phyloP scores from a whole-genome alignment of 2,329 filamentous ascomycete genomes.

The Exserohilum turcica region DNA sequence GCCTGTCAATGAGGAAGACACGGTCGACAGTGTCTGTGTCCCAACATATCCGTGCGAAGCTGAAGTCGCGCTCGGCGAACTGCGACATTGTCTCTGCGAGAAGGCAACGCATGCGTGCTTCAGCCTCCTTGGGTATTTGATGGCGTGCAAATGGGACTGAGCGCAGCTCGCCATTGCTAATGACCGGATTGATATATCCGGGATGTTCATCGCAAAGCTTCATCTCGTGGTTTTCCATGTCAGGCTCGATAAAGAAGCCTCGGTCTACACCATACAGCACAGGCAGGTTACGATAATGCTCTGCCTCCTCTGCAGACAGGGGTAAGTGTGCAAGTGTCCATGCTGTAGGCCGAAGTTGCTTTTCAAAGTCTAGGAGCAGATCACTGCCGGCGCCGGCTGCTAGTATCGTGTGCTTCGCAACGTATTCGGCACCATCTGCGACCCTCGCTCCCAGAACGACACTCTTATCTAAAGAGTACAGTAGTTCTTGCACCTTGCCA shows the following conservation, averaged over 20 bases:
- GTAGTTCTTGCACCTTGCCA: slow-evolving; percentile 49
- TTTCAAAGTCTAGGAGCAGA: slow-evolving; percentile 56
- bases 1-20: slow-evolving; percentile 58
- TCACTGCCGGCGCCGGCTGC: slow-evolving; percentile 57
- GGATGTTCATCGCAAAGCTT: slow-evolving; percentile 63
- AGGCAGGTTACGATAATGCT: slow-evolving; percentile 55
- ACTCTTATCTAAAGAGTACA: slow-evolving; percentile 38
- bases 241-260: slow-evolving; percentile 58
- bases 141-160: slow-evolving; percentile 52
- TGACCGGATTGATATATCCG: slow-evolving; percentile 58
- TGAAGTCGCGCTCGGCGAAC: slow-evolving; percentile 55
- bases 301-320: slow-evolving; percentile 54
- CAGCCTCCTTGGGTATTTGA: slow-evolving; percentile 56
- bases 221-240: slow-evolving; percentile 52
- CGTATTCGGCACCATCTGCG: slow-evolving; percentile 49
- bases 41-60: slow-evolving; percentile 62
- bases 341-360: slow-evolving; percentile 60
- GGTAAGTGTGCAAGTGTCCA: slow-evolving; percentile 61
- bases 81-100: slow-evolving; percentile 60
- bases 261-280: slow-evolving; percentile 57
- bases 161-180: slow-evolving; percentile 26
- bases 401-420: slow-evolving; percentile 55
- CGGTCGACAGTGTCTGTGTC: slow-evolving; percentile 62
- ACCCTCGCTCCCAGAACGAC: slow-evolving; percentile 52
- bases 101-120: slow-evolving; percentile 54